Conservation (phyloP, 2,329 filamentous ascomycete species). For the Kalmusia sp. region DNA sequence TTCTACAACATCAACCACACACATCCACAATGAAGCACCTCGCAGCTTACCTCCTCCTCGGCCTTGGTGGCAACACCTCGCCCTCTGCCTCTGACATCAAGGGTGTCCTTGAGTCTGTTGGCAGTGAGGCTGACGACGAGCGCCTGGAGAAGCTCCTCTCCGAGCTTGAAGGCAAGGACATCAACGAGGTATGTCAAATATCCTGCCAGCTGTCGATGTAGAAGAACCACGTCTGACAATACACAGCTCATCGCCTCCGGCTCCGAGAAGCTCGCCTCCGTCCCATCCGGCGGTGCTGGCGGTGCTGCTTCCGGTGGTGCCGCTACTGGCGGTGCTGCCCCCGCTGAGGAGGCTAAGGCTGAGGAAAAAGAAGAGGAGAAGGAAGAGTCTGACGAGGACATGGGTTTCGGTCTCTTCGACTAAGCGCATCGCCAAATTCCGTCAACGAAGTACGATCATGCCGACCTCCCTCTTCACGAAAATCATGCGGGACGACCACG, state of each 20-base stretch:
- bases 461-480: conserved; percentile 37
- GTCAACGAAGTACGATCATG: conserved; percentile 37
- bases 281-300: conserved; percentile 87
- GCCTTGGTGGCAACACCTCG: conserved; percentile 88
- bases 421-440: conserved; percentile 47
- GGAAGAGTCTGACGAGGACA: conserved; percentile 76
- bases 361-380: conserved; percentile 77
- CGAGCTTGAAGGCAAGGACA: conserved; percentile 90
- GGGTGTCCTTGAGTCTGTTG: conserved; percentile 90
- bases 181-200: conserved; percentile 77
- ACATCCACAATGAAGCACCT: conserved; percentile 96
- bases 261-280: conserved; percentile 92
- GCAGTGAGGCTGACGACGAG: conserved; percentile 87
- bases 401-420: conserved; percentile 79
- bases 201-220: conserved; percentile 37
- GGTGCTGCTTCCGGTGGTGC: conserved; percentile 68
- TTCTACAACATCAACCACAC: conserved; percentile 26
- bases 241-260: conserved; percentile 87
- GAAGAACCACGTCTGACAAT: conserved; percentile 34
- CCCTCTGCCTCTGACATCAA: conserved; percentile 83
- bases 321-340: conserved; percentile 70
- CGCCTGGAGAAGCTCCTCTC: conserved; percentile 85
- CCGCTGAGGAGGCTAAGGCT: conserved; percentile 56
- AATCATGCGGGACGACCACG: conserved; percentile 40
- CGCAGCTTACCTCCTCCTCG: conserved; percentile 97